A percentile compares a stretch with the other conserved stretches of the same genome.
Evolutionary conservation across 2,329 filamentous ascomycete genomes (phyloP).

Genomic region (Dactylellina sp.): DNA sequence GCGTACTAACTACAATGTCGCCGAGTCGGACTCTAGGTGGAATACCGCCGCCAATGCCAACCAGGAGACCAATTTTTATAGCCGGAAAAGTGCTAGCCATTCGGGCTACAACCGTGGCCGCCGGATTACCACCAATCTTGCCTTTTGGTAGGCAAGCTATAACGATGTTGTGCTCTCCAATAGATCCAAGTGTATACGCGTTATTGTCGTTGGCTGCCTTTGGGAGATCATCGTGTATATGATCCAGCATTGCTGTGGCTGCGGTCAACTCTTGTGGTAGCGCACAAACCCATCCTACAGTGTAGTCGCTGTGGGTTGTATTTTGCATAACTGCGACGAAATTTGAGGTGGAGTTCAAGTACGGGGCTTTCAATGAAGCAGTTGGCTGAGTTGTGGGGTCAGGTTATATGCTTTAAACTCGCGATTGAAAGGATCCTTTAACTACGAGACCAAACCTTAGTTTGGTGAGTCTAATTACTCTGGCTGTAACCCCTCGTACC

Average conservation of each 20-base stretch:
- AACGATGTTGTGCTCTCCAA: slow-evolving; percentile 1
- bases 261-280: slow-evolving; percentile 3
- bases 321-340: no score
- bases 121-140: no score
- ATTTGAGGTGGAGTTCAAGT: no score
- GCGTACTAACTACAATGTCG: slow-evolving; percentile 19
- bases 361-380: no score
- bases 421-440: no score
- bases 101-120: no score
- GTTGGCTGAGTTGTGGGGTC: no score
- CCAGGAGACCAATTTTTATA: slow-evolving; percentile 15
- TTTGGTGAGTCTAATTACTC: no score
- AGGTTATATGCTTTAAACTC: no score
- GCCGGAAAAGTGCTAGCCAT: not conserved
- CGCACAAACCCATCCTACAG: slow-evolving; percentile 15
- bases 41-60: slow-evolving; percentile 26
- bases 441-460: no score
- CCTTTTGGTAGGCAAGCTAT: not conserved
- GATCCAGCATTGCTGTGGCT: slow-evolving; percentile 8
- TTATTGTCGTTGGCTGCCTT: not conserved
- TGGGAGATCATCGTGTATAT: not conserved
- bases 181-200: not conserved
- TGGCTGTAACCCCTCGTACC: no score
- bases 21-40: slow-evolving; percentile 12
- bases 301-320: slow-evolving; percentile 5